Evolutionary conservation across 2,329 filamentous ascomycete species (phyloP), one percentile per base, ranked within the genome.

Genomic region (Aspergillus sp.): DNA sequence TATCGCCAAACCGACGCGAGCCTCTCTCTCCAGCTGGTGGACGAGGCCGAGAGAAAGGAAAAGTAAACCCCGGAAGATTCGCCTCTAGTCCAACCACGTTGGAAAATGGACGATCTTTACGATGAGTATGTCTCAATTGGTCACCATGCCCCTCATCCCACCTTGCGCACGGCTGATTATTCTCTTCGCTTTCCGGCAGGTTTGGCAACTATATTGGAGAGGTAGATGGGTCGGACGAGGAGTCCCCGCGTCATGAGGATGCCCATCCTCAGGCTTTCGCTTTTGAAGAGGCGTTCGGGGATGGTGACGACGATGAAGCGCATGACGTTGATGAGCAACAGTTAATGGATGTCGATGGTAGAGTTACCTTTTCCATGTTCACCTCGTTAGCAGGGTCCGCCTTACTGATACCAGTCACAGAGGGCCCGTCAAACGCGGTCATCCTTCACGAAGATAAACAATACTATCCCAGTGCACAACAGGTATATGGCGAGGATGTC

Each of bases 121-220:
- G 94, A 98, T 81, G 94, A 98, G 91, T 96, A 81, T 67, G 68
- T 63, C n/a, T 7, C 21, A 19, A 57, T 51, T 61, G 19, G 19
- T 23, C 10, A 12, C 17, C 41, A 21, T 21, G 17, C 13, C 30
- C 9, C 64, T 50, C 45, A 32, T 5, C 6, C 10, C 7, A 12
- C 21, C 41, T 25, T 47, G 32, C 25, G 7, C 19, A 21, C 12
- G 5, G 48, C 55, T 57, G 48, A 57, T 58, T 69, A 69, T 63
- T 59, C 38, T 41, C 49, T 53, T 54, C 36, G 47, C 25, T 28
- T 23, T 30, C 13, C 47, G 15, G n/a, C 68, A 96, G 92, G 83
- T 98, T 98, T 81, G 94, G 94, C 73, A 98, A 98, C 82, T 98
- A 95, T 80, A 97, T 98, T 75, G 95, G 95, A 74, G 95, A 97